Evolutionary conservation across 768 basidiomycete genomes (phyloP).

Genomic region (Amanita exitialis): DNA sequence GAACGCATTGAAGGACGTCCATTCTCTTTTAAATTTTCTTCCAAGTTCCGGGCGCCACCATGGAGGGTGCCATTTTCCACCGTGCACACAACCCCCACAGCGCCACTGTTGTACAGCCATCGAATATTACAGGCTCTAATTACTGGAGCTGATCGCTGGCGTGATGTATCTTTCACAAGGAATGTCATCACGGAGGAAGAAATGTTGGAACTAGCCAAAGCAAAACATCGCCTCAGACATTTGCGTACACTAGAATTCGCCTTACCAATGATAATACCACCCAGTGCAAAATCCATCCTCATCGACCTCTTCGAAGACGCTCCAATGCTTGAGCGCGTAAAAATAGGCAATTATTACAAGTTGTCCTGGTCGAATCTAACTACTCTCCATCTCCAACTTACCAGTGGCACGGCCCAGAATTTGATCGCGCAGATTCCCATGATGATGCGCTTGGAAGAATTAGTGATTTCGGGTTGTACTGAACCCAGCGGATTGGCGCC

Average conservation of each 20-base stretch:
- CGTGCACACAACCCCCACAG: background rate
- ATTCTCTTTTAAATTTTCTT: background rate
- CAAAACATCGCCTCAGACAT: background rate
- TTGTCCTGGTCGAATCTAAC: background rate
- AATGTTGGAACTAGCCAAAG: background rate
- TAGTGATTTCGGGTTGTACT: background rate
- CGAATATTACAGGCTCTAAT: background rate
- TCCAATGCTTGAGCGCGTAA: background rate
- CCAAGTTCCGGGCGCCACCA: background rate
- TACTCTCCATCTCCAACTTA: background rate
- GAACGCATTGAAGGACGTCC: background rate
- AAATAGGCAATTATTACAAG: background rate
- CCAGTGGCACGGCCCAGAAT: background rate
- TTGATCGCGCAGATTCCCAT: background rate
- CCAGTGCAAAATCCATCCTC: background rate
- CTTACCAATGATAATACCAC: background rate
- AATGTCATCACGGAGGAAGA: background rate
- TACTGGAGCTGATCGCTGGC: background rate
- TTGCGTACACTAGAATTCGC: background rate
- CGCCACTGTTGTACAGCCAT: background rate
- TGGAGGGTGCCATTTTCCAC: background rate
- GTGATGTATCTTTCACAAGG: background rate
- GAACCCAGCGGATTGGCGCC: background rate
- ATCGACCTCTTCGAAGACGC: background rate
- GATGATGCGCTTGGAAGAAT: background rate